phyloP scores from a whole-genome alignment of 2,329 filamentous ascomycete species.

The Trichoderma polysporum region DNA sequence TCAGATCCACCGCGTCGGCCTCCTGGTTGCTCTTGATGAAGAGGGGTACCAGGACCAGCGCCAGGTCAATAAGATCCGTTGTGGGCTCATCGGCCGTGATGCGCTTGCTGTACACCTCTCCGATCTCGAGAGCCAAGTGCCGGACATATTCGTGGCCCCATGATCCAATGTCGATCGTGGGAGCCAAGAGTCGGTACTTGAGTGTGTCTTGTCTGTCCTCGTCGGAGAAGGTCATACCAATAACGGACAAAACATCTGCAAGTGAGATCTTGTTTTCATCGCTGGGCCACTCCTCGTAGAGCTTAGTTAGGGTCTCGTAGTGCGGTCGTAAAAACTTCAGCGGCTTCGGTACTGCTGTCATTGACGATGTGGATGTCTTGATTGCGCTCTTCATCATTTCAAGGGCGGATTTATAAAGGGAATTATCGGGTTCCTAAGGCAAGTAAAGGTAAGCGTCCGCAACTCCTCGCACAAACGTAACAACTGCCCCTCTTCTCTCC shows the following conservation, averaged over 20 bases:
- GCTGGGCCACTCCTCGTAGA: slow-evolving; percentile 86
- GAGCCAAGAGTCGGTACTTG: slow-evolving; percentile 88
- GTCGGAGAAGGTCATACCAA: slow-evolving; percentile 98
- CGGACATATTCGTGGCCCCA: slow-evolving; percentile 99
- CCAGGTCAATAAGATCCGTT: slow-evolving; percentile 81
- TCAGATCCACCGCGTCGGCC: slow-evolving; percentile 93
- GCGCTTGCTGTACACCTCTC: slow-evolving; percentile 87
- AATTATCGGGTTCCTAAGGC: slow-evolving; percentile 76
- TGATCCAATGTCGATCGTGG: slow-evolving; percentile 87
- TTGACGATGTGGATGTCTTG: slow-evolving; percentile 98
- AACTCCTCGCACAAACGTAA: background rate
- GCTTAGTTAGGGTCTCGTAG: slow-evolving; percentile 82
- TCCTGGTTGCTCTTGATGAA: slow-evolving; percentile 98
- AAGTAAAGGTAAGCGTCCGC: background rate
- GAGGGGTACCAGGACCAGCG: slow-evolving; percentile 81
- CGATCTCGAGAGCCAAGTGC: slow-evolving; percentile 92
- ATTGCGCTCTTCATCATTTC: slow-evolving; percentile 98
- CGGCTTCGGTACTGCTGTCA: slow-evolving; percentile 98
- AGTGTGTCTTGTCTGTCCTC: slow-evolving; percentile 94
- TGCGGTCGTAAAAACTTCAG: slow-evolving; percentile 97
- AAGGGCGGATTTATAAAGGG: slow-evolving; percentile 86
- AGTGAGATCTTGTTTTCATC: slow-evolving; percentile 84
- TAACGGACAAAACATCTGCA: slow-evolving; percentile 93
- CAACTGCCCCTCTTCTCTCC: background rate
- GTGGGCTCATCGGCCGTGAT: slow-evolving; percentile 81